Evolutionary conservation across 192 early-diverging fungal genomes (phyloP).

Genomic region (Entomortierella beljakovae): DNA sequence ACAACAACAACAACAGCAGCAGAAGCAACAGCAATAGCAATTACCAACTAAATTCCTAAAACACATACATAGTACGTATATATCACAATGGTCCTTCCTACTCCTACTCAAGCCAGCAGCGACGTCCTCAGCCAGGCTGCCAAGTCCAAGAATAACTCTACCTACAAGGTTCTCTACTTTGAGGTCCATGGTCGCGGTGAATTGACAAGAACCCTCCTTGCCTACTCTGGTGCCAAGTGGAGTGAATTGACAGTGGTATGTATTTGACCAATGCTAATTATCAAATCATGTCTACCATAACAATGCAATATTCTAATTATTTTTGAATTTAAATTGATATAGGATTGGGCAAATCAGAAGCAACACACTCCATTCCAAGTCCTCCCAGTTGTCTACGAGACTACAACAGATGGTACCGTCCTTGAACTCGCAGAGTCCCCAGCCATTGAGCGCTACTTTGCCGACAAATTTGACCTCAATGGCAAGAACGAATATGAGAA

Average conservation of each 20-base stretch:
- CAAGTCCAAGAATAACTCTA: constrained; percentile 10
- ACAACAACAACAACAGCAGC: not conserved
- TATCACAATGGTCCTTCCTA: not conserved
- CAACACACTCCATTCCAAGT: constrained; percentile 18
- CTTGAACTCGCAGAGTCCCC: constrained; percentile 26
- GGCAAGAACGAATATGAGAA: constrained; percentile 31
- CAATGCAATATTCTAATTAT: too few relatives aligned
- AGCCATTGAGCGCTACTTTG: constrained; percentile 43
- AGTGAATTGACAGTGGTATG: constrained; percentile 35
- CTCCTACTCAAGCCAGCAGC: constrained; percentile 3
- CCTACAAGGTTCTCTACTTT: constrained; percentile 46
- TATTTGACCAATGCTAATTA: not conserved
- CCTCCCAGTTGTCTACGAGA: constrained; percentile 32
- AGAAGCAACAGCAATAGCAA: not conserved
- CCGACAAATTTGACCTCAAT: constrained; percentile 18
- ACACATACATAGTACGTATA: not conserved
- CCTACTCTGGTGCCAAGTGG: constrained; percentile 16
- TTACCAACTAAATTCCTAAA: not conserved
- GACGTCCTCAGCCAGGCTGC: constrained; percentile 8
- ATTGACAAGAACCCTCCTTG: constrained; percentile 23
- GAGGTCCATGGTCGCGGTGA: constrained; percentile 39
- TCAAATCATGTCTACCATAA: too few relatives aligned
- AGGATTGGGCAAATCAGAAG: constrained; percentile 35
- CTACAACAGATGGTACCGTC: constrained; percentile 1
- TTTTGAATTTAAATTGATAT: not conserved